A percentile compares a stretch with the other conserved stretches of the same genome.
Evolutionary conservation across 345 rosid genomes (phyloP).

Genomic region (Gossypium australe): DNA sequence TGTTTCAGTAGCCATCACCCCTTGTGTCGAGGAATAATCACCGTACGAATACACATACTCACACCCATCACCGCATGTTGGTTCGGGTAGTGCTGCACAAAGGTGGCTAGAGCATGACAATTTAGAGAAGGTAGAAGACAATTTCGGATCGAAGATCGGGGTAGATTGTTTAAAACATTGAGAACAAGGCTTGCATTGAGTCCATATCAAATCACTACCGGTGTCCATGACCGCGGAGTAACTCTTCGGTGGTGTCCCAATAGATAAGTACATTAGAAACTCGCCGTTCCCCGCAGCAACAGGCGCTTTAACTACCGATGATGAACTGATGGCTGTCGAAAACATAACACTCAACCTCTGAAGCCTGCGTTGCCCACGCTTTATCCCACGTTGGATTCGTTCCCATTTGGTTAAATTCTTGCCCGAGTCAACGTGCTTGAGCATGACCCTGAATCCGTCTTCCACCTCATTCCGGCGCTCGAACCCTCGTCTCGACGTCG

Average conservation of each 20-base stretch:
- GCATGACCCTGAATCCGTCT: constrained; percentile 43
- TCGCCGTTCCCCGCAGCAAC: constrained; percentile 72
- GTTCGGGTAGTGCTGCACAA: constrained; percentile 49
- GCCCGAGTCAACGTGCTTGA: constrained; percentile 61
- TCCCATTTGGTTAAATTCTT: constrained; percentile 76
- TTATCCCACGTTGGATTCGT: constrained; percentile 57
- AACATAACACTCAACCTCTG: constrained; percentile 44
- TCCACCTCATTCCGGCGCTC: background rate
- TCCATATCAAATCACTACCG: constrained; percentile 93
- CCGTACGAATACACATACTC: constrained; percentile 76
- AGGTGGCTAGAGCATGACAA: constrained; percentile 54
- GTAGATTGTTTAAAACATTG: constrained; percentile 70
- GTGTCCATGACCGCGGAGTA: constrained; percentile 79
- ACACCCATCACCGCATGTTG: constrained; percentile 44
- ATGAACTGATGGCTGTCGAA: constrained; percentile 25
- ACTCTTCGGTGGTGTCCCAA: constrained; percentile 59
- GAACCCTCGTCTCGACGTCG: constrained; percentile 20
- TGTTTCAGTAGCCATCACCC: constrained; percentile 55
- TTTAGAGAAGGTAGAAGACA: constrained; percentile 57
- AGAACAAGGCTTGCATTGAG: constrained; percentile 82
- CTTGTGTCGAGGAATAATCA: constrained; percentile 84
- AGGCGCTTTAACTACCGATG: constrained; percentile 33
- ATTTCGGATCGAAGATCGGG: constrained; percentile 67
- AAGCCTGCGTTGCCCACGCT: constrained; percentile 55
- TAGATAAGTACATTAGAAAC: constrained; percentile 63